Evolutionary conservation across 768 basidiomycete genomes (phyloP), one percentile per base, ranked within the genome.

Genomic region (Cystobasidium onofrii): DNA sequence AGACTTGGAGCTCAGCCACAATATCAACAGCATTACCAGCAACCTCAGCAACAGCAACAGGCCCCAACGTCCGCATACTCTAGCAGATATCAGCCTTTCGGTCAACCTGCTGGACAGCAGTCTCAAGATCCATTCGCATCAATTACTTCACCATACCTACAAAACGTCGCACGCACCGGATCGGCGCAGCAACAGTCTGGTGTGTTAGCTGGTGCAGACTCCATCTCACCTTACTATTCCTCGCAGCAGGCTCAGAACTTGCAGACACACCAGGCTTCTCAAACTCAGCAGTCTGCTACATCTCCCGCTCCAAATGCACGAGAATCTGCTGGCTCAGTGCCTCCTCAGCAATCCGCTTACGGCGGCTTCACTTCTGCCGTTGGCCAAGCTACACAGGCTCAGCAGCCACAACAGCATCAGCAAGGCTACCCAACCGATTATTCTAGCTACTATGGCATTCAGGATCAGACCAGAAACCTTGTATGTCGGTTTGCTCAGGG

Each of bases 41-140:
- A 60, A 34, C 57, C 57, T 60, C 46, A 60, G 33, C 33, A 60
- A 13, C 29, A n/a, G 12, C 57, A 60, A 27, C 57, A 60, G 57
- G 29, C 57, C 2, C 27, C 63, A 39, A 25, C 63, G 6, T 64
- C 63, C 12, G 63, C 63, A 7, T 64, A 64, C 39, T 27, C 63
- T 4, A 64, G 43, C 63, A 27, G 63, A 27, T 64, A 64, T 27
- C 63, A 64, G 34, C 63, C 63, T 36, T 64, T 64, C 63, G 63
- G 36, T 15, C 63, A 64, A 23, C 27, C 34, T 39, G 36, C 34
- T 27, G 10, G 27, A 15, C 63, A 64, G 29, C 63, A 64, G 39
- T 34, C 25, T 15, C 63, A 64, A 23, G 63, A 64, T 46, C 36
- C 63, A 15, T 64, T 64, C 23, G 63, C 63, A 27, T 46, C 63